Evolutionary conservation across 495 filamentous ascomycete genomes (phyloP), one percentile per base, ranked within the genome.

Genomic region (Lentithecium fluviatile): DNA sequence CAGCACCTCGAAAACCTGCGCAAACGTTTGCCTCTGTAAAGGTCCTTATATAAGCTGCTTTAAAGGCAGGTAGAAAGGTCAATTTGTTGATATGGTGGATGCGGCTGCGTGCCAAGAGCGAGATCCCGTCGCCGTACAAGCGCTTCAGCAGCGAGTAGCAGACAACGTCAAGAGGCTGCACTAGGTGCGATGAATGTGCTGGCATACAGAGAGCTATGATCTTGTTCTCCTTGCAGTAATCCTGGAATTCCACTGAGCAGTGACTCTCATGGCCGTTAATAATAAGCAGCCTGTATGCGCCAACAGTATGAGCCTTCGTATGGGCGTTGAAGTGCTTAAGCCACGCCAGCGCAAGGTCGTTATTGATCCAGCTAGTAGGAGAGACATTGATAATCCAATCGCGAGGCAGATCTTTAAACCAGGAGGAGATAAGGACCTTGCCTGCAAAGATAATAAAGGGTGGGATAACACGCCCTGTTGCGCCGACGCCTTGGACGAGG

Each of bases 81-180:
- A 25, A 6, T 45, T 63, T 63, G 45, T n/a, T 36, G 24, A 63
- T 63, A 23, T 63, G 51, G 60, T 23, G 48, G 25, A 63, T 25
- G 20, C 7, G 29, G 6, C 52, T 40, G 37, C 56, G 45, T n/a
- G 48, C 38, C 12, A 60, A 53, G 32, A 29, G 10, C 11, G 34
- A 23, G 21, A 70, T 54, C 45, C 52, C 21, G 21, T 45, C 19
- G 11, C 66, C 37, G 21, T 70, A 70, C 37, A 52, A 36, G 13
- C 23, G 24, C 36, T 70, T 65, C 38, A 70, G 47, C 10, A 45
- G 56, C 32, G 47, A 50, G 45, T 68, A 68, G 36, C 55, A 68
- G 13, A 55, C 55, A 55, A 70, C 54, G 57, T 70, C 58, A 34
- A 69, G 56, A 10, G 69, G 69, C 55, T 71, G 60, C 6, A 69